phyloP scores from a whole-genome alignment of 495 filamentous ascomycete genomes.

The Trichoderma virens region DNA sequence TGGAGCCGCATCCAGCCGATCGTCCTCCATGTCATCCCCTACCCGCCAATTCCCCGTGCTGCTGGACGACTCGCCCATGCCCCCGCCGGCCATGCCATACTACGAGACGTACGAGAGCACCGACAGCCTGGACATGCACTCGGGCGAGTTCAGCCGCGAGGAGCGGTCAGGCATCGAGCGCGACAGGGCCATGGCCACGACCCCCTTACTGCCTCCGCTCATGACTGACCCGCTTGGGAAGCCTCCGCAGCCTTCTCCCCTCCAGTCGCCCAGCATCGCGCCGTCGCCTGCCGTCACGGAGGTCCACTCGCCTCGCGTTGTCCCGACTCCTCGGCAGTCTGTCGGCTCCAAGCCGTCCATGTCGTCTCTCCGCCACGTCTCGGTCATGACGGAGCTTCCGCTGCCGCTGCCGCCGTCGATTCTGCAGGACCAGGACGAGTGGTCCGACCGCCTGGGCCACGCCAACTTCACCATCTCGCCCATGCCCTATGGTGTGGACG shows the following conservation, averaged over 20 bases:
- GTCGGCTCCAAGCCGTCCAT: conserved; percentile 72
- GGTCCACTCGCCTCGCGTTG: conserved; percentile 21
- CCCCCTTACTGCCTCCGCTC: conserved; percentile 75
- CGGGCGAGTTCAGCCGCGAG: conserved; percentile 51
- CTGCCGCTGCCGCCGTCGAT: conserved; percentile 44
- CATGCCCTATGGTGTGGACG: conserved; percentile 65
- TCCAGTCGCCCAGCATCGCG: conserved; percentile 68
- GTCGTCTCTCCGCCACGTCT: conserved; percentile 57
- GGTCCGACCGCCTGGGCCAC: conserved; percentile 78
- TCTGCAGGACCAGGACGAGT: conserved; percentile 62
- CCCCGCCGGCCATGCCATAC: conserved; percentile 51
- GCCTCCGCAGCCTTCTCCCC: conserved; percentile 47
- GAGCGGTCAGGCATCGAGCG: conserved; percentile 41
- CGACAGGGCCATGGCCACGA: conserved; percentile 58
- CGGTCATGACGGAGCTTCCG: conserved; percentile 28
- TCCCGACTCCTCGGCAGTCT: conserved; percentile 56
- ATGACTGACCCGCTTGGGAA: conserved; percentile 43
- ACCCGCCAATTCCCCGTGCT: conserved; percentile 19
- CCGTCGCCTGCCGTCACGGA: conserved; percentile 20
- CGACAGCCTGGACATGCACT: conserved; percentile 39
- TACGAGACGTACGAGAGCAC: conserved; percentile 53
- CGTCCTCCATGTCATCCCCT: conserved; percentile 62
- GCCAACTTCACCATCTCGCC: conserved; percentile 87
- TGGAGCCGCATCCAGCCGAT: conserved; percentile 51
- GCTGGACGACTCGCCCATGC: conserved; percentile 5